These are phyloP conservation scores for Margaritispora aquatica DNA, from an alignment of 495 filamentous ascomycete species.

Conservation along the genomic window DNA sequence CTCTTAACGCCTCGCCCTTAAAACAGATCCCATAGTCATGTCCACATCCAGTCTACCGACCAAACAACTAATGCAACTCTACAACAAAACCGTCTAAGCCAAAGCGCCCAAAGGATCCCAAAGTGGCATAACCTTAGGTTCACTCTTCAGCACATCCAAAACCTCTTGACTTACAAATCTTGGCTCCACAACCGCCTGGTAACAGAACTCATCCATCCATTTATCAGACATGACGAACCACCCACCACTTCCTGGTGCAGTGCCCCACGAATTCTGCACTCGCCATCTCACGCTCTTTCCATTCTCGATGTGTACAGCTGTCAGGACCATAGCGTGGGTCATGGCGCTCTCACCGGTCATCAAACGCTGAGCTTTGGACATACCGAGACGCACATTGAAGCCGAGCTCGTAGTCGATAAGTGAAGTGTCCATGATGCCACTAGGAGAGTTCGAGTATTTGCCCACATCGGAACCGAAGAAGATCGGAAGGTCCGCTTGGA, in stretches of 20 bases:
- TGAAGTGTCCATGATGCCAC: conserved; percentile 71
- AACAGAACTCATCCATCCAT: conserved; percentile 86
- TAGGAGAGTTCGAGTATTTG: conserved; percentile 57
- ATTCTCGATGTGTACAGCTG: conserved; percentile 67
- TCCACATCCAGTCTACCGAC: too few species aligned
- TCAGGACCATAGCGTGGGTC: conserved; percentile 91
- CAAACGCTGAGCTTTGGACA: conserved; percentile 68
- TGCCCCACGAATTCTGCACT: conserved; percentile 82
- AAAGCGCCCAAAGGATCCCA: conserved; percentile 90
- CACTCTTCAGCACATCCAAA: conserved; percentile 58
- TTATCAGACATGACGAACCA: conserved; percentile 83
- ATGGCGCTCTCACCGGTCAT: conserved; percentile 66
- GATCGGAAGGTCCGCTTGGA: conserved; percentile 65
- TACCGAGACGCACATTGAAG: conserved; percentile 63
- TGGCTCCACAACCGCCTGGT: conserved; percentile 81
- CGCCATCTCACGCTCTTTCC: conserved; percentile 66
- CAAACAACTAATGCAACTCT: too few species aligned
- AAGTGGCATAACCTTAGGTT: conserved; percentile 63
- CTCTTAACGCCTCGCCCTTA: too few species aligned
- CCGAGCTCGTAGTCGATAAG: conserved; percentile 71
- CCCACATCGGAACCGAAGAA: conserved; percentile 90
- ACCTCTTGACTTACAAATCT: conserved; percentile 58
- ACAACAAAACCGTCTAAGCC: conserved; percentile 50
- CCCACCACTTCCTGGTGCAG: conserved; percentile 57
- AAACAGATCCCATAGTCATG: too few species aligned